These are phyloP conservation scores for Luffa aegyptiaca DNA, from an alignment of 306 rosid genomes.

Conservation along the genomic window DNA sequence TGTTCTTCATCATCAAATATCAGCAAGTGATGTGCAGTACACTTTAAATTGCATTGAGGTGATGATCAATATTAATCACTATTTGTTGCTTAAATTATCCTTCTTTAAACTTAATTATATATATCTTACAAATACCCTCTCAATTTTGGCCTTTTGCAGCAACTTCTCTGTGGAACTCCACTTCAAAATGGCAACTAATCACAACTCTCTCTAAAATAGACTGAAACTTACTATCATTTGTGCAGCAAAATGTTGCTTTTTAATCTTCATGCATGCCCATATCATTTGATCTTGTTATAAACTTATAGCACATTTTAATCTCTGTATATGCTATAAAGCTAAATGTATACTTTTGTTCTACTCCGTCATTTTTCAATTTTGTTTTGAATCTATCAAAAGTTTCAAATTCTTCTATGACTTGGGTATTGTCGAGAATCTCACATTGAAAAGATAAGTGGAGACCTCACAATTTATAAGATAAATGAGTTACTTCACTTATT, in stretches of 20 bases:
- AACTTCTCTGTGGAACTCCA: neutral
- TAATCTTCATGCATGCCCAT: neutral
- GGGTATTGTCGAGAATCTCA: too few relatives aligned
- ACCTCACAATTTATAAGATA: too few relatives aligned
- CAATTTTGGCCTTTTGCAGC: neutral
- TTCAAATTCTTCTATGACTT: too few relatives aligned
- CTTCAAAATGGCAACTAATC: neutral
- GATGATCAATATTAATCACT: neutral
- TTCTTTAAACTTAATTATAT: neutral
- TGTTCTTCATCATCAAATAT: conserved; percentile 80
- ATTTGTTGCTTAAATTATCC: neutral
- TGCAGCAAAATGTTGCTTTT: neutral
- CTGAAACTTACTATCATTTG: neutral
- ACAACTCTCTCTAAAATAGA: neutral
- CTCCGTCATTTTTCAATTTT: too few relatives aligned
- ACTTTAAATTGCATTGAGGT: conserved; percentile 78
- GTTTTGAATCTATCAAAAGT: too few relatives aligned
- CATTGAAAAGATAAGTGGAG: too few relatives aligned
- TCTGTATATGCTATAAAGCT: too few relatives aligned
- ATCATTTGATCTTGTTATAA: too few relatives aligned
- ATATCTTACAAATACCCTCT: neutral
- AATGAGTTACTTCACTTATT: too few relatives aligned
- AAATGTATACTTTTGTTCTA: too few relatives aligned
- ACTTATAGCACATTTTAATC: too few relatives aligned
- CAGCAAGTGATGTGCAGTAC: conserved; percentile 54